phyloP scores from a whole-genome alignment of 2,329 filamentous ascomycete species.

The Aspergillus sp. region DNA sequence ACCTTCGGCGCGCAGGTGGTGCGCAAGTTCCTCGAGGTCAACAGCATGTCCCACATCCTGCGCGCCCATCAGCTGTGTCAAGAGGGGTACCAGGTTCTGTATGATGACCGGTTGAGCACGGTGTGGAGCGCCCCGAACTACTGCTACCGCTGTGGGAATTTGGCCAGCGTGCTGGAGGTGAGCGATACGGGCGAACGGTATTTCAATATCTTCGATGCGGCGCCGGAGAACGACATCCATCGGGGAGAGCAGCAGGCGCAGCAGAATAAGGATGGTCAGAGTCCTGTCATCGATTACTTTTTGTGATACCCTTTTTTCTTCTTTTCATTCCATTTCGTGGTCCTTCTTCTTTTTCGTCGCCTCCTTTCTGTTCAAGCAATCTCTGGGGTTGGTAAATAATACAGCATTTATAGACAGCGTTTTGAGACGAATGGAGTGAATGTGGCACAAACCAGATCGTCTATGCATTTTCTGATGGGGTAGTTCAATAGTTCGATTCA shows the following conservation, averaged over 20 bases:
- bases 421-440: neutral
- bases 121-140: constrained; percentile 98
- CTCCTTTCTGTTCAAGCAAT: constrained; percentile 8
- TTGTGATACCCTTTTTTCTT: constrained; percentile 51
- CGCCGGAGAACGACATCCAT: constrained; percentile 86
- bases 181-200: constrained; percentile 88
- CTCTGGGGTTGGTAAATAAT: constrained; percentile 27
- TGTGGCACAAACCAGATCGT: neutral
- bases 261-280: constrained; percentile 68
- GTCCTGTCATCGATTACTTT: constrained; percentile 69
- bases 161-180: constrained; percentile 95
- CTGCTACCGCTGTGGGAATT: constrained; percentile 92
- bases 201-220: constrained; percentile 97
- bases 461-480: constrained; percentile 1
- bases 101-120: constrained; percentile 89
- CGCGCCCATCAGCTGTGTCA: constrained; percentile 98
- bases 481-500: neutral
- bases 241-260: constrained; percentile 75
- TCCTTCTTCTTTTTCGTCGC: constrained; percentile 18
- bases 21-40: constrained; percentile 96
- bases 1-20: constrained; percentile 98
- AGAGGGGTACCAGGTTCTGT: constrained; percentile 95
- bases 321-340: neutral
- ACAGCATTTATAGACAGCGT: constrained; percentile 27
- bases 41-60: constrained; percentile 95